Base-by-base conservation (phyloP, 192 early-diverging fungal species). In the Coemansia sp. region DNA sequence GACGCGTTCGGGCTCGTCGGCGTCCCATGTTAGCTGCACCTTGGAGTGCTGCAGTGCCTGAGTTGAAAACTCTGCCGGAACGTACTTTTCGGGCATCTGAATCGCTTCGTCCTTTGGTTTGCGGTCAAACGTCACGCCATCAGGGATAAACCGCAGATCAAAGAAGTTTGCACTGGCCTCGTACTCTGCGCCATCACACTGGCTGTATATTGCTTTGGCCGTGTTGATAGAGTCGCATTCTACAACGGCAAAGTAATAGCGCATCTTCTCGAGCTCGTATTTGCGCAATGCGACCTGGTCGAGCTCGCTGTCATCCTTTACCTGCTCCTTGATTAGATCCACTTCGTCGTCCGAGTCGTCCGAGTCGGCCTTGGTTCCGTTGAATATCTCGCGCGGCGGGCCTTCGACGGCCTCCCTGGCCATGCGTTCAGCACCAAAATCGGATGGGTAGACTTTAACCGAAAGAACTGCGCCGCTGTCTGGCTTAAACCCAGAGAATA, bases 1-100 rank as follows among this genome's bases (percentile, higher is more conserved):
- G 14, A 89, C 82, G 38, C 97, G 86, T 31, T 92, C 90, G 6
- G 90, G 86, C 66, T 95, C 94, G 48, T 98, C 97, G 19, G 89
- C 86, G 56, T 98, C 96, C 96, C 96, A 98, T 0, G 93, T 95
- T 37, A 98, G 81, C 72, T 91, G 90, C n/a, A 94, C 92, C 25
- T 90, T 91, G 2, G 94, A 93, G 75, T 95, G 93, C 74, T 94
- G 91, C 51, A 98, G 78, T 11, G 91, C 95, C 46, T 83, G 76
- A 2, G 92, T 94, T 1, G 84, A 79, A 73, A 93, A 93, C 12
- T 89, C 86, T 11, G 77, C 62, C 7, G 89, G 89, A 68, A 82
- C 83, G 66, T 90, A 87, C 38, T 86, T 82, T 37, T 88, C 89
- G n/a, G 88, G 86, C 6, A 78, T 83, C 10, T 80, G 62, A 42